Evolutionary conservation across 805 yeast genomes (phyloP).

Genomic region (Kodamaea sagamina): DNA sequence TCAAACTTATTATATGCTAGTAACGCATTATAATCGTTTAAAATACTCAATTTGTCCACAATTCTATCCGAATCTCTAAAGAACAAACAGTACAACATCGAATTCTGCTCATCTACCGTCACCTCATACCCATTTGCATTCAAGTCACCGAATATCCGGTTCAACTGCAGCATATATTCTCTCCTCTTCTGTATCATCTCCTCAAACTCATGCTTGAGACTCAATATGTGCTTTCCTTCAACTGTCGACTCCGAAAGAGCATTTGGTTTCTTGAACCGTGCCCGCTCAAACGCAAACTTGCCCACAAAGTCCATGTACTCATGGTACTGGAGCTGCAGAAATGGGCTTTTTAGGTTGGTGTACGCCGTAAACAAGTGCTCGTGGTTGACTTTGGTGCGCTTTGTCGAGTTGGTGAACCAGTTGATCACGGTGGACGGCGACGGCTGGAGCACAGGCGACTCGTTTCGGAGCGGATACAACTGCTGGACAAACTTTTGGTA

Average conservation of each 20-base stretch:
- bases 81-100: slow-evolving; percentile 30
- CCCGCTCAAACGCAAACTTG: slow-evolving; percentile 21
- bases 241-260: slow-evolving; percentile 17
- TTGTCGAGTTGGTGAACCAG: slow-evolving; percentile 12
- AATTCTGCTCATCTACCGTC: slow-evolving; percentile 31
- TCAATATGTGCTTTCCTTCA: background rate
- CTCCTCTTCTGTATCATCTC: slow-evolving; percentile 23
- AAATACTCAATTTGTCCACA: slow-evolving; percentile 14
- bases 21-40: background rate
- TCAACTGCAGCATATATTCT: slow-evolving; percentile 23
- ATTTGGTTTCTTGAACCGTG: slow-evolving; percentile 31
- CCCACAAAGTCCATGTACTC: slow-evolving; percentile 32
- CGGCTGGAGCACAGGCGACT: slow-evolving; percentile 4
- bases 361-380: slow-evolving; percentile 26
- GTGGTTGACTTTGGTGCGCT: slow-evolving; percentile 28
- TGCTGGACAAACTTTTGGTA: slow-evolving; percentile 18
- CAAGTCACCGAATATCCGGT: slow-evolving; percentile 31
- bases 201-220: slow-evolving; percentile 17
- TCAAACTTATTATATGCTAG: slow-evolving; percentile 20
- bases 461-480: slow-evolving; percentile 21
- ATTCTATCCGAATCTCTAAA: slow-evolving; percentile 31
- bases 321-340: slow-evolving; percentile 26
- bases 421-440: slow-evolving; percentile 5
- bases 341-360: slow-evolving; percentile 18
- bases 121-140: slow-evolving; percentile 27